A percentile compares a stretch with the other conserved stretches of the same genome.
Evolutionary conservation across 2,329 filamentous ascomycete species (phyloP).

Genomic region (Exophiala spinifera): DNA sequence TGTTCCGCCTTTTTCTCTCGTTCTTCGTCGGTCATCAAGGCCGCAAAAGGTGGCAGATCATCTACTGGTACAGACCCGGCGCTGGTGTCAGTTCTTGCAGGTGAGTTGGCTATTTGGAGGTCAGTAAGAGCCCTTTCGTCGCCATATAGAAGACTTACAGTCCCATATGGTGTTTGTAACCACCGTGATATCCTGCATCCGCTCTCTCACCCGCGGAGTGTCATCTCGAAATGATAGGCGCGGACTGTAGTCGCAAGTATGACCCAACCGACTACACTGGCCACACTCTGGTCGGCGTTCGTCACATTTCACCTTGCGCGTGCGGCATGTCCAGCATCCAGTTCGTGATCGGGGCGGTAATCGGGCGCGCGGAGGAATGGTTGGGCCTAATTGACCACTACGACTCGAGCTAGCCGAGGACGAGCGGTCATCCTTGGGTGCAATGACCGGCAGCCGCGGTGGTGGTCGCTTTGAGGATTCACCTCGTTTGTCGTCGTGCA

Average conservation of each 20-base stretch:
- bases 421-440: conserved; percentile 42
- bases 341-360: conserved; percentile 54
- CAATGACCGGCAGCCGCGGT: conserved; percentile 43
- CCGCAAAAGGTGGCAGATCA: conserved; percentile 53
- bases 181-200: conserved; percentile 52
- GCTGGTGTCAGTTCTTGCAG: conserved; percentile 30
- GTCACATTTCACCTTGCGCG: conserved; percentile 53
- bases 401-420: conserved; percentile 34
- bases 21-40: conserved; percentile 56
- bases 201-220: conserved; percentile 49
- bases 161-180: conserved; percentile 56
- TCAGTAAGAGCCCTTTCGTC: conserved; percentile 4
- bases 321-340: conserved; percentile 45
- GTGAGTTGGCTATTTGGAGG: conserved; percentile 31
- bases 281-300: conserved; percentile 54
- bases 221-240: conserved; percentile 55
- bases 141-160: conserved; percentile 40
- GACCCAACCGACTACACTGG: conserved; percentile 56
- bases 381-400: conserved; percentile 34
- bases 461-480: conserved; percentile 39
- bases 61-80: conserved; percentile 39
- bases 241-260: conserved; percentile 57
- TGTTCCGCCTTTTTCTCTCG: conserved; percentile 55
- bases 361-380: conserved; percentile 42
- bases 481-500: conserved; percentile 37